Percentiles rank a stretch among this genome's conserved stretches.
These are phyloP conservation scores for Jimgerdemannia lactiflua DNA, from an alignment of 192 early-diverging fungal genomes.

Conservation along the genomic window DNA sequence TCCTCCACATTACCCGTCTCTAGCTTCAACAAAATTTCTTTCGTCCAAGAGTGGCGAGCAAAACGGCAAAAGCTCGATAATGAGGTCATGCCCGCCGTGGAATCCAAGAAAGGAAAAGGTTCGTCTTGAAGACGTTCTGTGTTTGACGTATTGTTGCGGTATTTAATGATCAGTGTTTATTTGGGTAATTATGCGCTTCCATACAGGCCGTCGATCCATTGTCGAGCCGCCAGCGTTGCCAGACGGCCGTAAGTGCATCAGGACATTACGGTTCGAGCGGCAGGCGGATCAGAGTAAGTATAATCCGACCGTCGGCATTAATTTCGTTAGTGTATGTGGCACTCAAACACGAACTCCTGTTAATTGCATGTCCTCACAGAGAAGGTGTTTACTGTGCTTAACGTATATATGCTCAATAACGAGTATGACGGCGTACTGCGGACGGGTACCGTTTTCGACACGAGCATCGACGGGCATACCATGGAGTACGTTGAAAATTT, in stretches of 20 bases:
- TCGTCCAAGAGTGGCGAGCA: conserved; percentile 67
- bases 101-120: conserved; percentile 44
- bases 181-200: background rate
- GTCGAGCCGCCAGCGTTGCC: conserved; percentile 37
- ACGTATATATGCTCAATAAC: conserved; percentile 50
- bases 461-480: conserved; percentile 62
- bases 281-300: conserved; percentile 39
- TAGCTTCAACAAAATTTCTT: conserved; percentile 66
- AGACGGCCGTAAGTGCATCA: conserved; percentile 60
- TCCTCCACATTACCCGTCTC: conserved; percentile 1
- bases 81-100: conserved; percentile 44
- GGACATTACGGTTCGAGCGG: conserved; percentile 71
- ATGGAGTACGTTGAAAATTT: conserved; percentile 40
- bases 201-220: conserved; percentile 8
- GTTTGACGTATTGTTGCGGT: background rate
- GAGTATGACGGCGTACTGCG: conserved; percentile 67
- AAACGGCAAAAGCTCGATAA: conserved; percentile 54
- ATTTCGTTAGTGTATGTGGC: no score
- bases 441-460: conserved; percentile 60
- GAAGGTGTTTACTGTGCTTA: conserved; percentile 61
- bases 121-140: conserved; percentile 14
- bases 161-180: background rate
- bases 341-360: no score
- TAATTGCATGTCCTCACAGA: no score
- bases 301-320: no score